Conservation (phyloP, 2,329 filamentous ascomycete species). For the Colletotrichum melonis region DNA sequence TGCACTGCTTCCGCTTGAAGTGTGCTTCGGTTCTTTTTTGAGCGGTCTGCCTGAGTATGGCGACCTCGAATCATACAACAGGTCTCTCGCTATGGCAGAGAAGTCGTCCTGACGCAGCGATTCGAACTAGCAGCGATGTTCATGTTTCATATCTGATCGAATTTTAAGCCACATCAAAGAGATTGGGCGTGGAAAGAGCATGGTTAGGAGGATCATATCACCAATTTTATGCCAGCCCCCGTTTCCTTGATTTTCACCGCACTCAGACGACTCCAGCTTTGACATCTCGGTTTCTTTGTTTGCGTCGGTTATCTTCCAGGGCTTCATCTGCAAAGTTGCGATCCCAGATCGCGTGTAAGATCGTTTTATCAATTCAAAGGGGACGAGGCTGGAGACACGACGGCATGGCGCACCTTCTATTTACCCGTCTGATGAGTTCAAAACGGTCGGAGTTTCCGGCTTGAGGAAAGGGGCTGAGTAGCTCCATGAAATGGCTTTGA, state of each 20-base stretch:
- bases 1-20: not conserved
- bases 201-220: slow-evolving; percentile 2
- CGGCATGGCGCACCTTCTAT: not conserved
- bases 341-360: slow-evolving; percentile 28
- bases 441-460: not conserved
- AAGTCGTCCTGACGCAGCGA: slow-evolving; percentile 27
- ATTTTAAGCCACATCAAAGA: not conserved
- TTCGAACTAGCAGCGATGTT: slow-evolving; percentile 2
- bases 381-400: not conserved
- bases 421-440: not conserved
- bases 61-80: slow-evolving; percentile 1
- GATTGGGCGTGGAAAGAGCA: not conserved
- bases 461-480: slow-evolving; percentile 21
- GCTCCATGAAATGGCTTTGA: not conserved
- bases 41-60: slow-evolving; percentile 27
- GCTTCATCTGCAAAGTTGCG: slow-evolving; percentile 27
- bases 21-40: not conserved
- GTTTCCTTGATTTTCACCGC: not conserved
- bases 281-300: not conserved
- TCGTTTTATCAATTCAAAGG: not conserved
- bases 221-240: slow-evolving; percentile 4
- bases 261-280: not conserved
- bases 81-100: slow-evolving; percentile 32
- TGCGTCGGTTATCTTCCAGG: not conserved
- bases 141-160: slow-evolving; percentile 18